phyloP scores from a whole-genome alignment of 148 eudicot genomes.

The Gaultheria prostrata region DNA sequence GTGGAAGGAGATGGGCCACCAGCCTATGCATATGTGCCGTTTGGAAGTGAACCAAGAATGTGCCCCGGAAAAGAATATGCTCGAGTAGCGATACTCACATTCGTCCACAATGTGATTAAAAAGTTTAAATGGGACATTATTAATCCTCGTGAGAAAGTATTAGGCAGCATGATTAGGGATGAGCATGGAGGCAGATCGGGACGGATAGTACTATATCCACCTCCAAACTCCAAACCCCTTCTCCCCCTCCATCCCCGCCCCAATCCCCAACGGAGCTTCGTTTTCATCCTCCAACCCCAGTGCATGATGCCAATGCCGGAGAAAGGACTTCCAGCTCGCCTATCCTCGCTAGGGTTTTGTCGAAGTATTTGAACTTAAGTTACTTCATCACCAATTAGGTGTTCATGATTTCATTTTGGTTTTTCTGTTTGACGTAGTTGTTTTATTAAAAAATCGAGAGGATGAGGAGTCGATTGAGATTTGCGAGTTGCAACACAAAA shows the following conservation, averaged over 20 bases:
- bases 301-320: background rate
- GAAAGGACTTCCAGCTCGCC: background rate
- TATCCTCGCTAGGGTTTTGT: background rate
- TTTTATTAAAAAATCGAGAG: no score
- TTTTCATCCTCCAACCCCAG: no score
- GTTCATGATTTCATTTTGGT: background rate
- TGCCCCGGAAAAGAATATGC: background rate
- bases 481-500: no score
- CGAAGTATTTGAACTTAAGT: background rate
- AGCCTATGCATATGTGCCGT: background rate
- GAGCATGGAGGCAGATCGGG: no score
- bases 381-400: background rate
- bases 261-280: no score
- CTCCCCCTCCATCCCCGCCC: no score
- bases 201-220: no score
- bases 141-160: background rate
- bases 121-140: background rate
- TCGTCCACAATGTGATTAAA: constrained; percentile 9
- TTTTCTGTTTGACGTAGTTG: background rate
- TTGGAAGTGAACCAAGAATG: background rate
- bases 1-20: background rate
- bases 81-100: background rate
- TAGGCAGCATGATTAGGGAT: background rate
- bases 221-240: no score
- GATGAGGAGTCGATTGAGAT: no score